Base-by-base conservation (phyloP, 148 eudicot genomes). In the Rhododendron henanense region DNA sequence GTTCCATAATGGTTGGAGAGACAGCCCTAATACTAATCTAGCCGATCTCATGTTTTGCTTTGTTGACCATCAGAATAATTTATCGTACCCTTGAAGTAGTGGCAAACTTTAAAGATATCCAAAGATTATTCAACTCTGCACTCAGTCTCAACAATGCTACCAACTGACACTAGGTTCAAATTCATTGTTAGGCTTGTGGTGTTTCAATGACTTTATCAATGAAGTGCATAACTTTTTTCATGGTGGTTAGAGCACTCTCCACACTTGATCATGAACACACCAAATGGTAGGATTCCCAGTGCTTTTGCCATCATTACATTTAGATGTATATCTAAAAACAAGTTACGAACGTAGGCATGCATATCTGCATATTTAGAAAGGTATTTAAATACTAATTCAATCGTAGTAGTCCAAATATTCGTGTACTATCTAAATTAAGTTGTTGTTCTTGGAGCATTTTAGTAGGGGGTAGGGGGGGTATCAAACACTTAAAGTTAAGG, bases 201-300 rank as follows among this genome's bases (percentile, higher is more conserved):
- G n/a, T 53, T 84, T 33, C 8, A 23, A 23, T 55, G 85, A 61
- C 79, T 50, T 13, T 35, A 45, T 31, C 48, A 19, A 35, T 84
- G 67, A 65, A 84, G 47, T 73, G 47, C 80, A 35, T 23, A 31
- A 45, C 41, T 4, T 71, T 83, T 74, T 76, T n/a, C 81, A 84
- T 75, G 35, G 86, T 84, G 81, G 51, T 39, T 19, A n/a, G 15
- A 75, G 23, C 86, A 84, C 80, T 35, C 71, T 3, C 71, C 81
- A 55, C 6, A 33, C 16, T 1, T 50, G 31, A 84, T 51, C 48
- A 53, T 75, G 16, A 41, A 84, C 71, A n/a, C 13, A 14, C 81
- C 53, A 84, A 51, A 35, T 31, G 44, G 48, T 1, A 71, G 39
- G 39, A 1, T 18, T 9, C 23, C 25, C 47, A 75, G n/a, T 75